Conservation (phyloP, 129 eudicot species). For the Flaveria ramosissima region DNA sequence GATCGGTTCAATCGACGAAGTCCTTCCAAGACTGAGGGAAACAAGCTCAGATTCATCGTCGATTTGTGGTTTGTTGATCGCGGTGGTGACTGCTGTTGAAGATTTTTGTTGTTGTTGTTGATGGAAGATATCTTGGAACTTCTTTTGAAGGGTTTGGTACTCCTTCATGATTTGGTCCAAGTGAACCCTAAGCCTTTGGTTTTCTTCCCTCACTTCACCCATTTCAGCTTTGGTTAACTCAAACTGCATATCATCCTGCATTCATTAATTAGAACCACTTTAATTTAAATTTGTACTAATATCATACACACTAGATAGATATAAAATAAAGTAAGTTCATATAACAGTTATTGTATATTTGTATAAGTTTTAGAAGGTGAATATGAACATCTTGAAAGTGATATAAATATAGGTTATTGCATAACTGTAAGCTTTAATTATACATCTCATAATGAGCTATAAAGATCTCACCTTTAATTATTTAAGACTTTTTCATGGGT, state of each 20-base stretch:
- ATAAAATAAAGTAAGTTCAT: too few relatives aligned
- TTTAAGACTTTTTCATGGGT: slow-evolving; percentile 1
- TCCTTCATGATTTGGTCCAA: slow-evolving; percentile 73
- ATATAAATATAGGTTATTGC: neutral
- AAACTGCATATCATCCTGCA: slow-evolving; percentile 61
- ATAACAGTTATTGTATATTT: too few relatives aligned
- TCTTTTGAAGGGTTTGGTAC: slow-evolving; percentile 64
- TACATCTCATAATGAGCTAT: neutral
- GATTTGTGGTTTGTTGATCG: slow-evolving; percentile 11
- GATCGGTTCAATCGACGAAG: slow-evolving; percentile 38
- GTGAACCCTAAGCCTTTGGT: slow-evolving; percentile 66
- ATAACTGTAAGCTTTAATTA: neutral
- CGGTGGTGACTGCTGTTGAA: slow-evolving; percentile 1
- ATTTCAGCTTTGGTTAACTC: slow-evolving; percentile 75
- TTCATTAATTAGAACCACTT: neutral
- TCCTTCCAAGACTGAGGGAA: slow-evolving; percentile 82
- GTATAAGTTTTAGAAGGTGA: too few relatives aligned
- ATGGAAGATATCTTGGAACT: slow-evolving; percentile 53
- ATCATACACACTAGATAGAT: neutral
- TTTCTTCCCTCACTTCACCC: slow-evolving; percentile 80
- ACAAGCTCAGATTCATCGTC: slow-evolving; percentile 56
- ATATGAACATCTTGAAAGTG: neutral
- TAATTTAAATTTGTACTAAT: too few relatives aligned
- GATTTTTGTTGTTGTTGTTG: slow-evolving; percentile 45
- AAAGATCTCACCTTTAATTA: neutral